Base-by-base conservation (phyloP, 768 basidiomycete genomes). In the Daedalea quercina region DNA sequence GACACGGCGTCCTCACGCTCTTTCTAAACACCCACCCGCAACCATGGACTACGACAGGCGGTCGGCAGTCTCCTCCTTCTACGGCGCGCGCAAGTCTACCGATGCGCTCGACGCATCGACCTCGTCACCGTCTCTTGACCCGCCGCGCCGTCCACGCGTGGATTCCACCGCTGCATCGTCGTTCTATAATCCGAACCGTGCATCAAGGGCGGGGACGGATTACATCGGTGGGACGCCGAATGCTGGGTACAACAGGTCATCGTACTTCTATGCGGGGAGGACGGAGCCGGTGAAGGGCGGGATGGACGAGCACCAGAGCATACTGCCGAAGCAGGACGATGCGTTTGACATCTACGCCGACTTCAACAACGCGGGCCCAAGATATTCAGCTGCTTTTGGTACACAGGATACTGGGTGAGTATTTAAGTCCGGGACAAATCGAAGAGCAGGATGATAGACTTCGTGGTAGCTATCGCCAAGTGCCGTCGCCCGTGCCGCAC, bases 271-370 rank as follows among this genome's bases (percentile, higher is more conserved):
- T 54, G 73, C 77, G 28, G 89, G 84, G 13, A 75, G 89, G 55
- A 77, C 79, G 59, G 89, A 89, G 63, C 90, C 90, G 4, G 67
- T 90, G 57, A 89, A 88, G 64, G 84, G 82, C 9, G 87, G 83
- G n/a, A 70, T 76, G 51, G 88, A 90, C 57, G 89, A 90, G 63
- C 81, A 84, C 59, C 78, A 78, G 12, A 57, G 58, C 8, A 66
- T 61, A n/a, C 61, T 62, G 23, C 26, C 45, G 53, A 49, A 55
- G 23, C 54, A 54, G 17, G 72, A 70, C 41, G 73, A 69, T 15
- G 76, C 71, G 1, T 91, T 87, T 82, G 87, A 93, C 65, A 82
- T 93, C 43, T 92, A 82, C 64, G 87, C 90, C 20, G 90, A 93
- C 69, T 93, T 93, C 69, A 93, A 93, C 71, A 93, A 93, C 60